A percentile compares a stretch with the other conserved stretches of the same genome.
Evolutionary conservation across 345 rosid genomes (phyloP).

Genomic region (Gossypium bickii): DNA sequence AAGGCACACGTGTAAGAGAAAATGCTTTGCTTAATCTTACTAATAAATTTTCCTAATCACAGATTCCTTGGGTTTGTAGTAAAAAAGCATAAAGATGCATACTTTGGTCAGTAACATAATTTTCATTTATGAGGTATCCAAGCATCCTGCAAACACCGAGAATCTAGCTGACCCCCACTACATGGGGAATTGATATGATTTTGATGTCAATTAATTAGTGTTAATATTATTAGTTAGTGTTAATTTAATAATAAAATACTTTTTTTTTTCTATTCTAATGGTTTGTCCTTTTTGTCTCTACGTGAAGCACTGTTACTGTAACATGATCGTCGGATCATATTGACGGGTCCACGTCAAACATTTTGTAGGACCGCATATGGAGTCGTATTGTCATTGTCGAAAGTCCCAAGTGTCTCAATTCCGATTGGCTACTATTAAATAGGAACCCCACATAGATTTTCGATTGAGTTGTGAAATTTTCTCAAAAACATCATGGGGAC

Average conservation of each 20-base stretch:
- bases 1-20: too few species aligned
- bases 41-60: too few species aligned
- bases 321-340: not conserved
- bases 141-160: slow-evolving; percentile 14
- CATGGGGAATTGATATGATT: not conserved
- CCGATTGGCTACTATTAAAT: not conserved
- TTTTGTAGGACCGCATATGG: not conserved
- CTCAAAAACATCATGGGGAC: not conserved
- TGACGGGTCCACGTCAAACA: not conserved
- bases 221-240: too few species aligned
- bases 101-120: not conserved
- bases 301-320: not conserved
- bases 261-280: not conserved
- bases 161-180: slow-evolving; percentile 23
- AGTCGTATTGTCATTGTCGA: not conserved
- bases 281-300: not conserved
- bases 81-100: too few species aligned
- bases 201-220: not conserved
- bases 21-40: too few species aligned
- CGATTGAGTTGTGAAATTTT: too few species aligned
- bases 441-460: not conserved
- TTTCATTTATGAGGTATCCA: not conserved
- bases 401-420: not conserved
- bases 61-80: too few species aligned
- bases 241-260: not conserved